Percentiles rank a stretch among this genome's conserved stretches.
Evolutionary conservation across 2,329 filamentous ascomycete species (phyloP).

Genomic region (Colletotrichum sp.): DNA sequence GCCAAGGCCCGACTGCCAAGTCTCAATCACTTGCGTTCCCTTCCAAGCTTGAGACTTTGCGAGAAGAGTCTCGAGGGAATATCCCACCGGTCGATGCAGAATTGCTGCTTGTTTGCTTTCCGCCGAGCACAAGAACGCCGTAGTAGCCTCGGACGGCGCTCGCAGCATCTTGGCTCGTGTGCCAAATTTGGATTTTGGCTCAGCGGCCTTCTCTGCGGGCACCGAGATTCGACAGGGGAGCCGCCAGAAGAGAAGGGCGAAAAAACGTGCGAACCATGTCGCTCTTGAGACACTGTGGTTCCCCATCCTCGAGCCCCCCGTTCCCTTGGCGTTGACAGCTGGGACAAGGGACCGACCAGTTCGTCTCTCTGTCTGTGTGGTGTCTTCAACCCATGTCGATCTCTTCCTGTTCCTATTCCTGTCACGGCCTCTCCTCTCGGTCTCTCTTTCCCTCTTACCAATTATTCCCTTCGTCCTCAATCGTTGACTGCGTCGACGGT

Average conservation of each 20-base stretch:
- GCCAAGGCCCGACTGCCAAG: slow-evolving; percentile 14
- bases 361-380: slow-evolving; percentile 3
- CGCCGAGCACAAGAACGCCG: neutral
- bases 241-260: neutral
- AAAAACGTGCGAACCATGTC: slow-evolving; percentile 16
- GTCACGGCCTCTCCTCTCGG: neutral
- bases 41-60: neutral
- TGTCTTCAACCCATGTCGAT: neutral
- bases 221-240: neutral
- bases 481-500: slow-evolving; percentile 14
- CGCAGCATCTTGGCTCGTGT: neutral
- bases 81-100: neutral
- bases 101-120: neutral
- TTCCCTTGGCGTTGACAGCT: slow-evolving; percentile 17
- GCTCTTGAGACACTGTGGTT: slow-evolving; percentile 15
- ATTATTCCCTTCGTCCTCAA: slow-evolving; percentile 5
- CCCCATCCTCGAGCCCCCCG: neutral
- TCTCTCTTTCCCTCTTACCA: neutral
- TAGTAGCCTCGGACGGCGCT: neutral
- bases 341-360: neutral
- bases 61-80: neutral
- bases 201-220: neutral
- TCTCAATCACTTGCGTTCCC: neutral
- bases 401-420: slow-evolving; percentile 12
- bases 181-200: slow-evolving; percentile 10